Percentiles rank a stretch among this genome's conserved stretches.
phyloP scores from a whole-genome alignment of 257 asterid genomes.

The Solanum stenotomum region DNA sequence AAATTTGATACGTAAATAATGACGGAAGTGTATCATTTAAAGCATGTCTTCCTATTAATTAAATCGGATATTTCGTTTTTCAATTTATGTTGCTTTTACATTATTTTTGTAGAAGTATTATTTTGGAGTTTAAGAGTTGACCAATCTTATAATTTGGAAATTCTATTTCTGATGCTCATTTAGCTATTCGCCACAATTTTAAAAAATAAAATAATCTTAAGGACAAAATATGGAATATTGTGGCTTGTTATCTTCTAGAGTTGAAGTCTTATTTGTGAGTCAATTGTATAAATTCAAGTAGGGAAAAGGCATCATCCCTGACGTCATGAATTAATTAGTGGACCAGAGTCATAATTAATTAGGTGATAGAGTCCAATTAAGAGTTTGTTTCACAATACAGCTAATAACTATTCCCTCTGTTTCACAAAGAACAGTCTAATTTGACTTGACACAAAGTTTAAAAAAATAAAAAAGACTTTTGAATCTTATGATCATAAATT shows the following conservation, averaged over 20 bases:
- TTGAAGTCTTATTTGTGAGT: neutral
- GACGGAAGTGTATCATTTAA: neutral
- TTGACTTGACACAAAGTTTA: no score
- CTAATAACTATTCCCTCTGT: no score
- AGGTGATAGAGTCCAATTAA: no score
- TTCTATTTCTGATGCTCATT: neutral
- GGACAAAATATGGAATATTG: neutral
- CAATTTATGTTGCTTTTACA: neutral
- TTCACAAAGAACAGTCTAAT: no score
- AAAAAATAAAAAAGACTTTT: no score
- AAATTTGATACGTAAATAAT: no score
- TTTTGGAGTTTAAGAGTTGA: neutral
- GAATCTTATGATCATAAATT: no score
- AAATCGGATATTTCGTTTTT: neutral
- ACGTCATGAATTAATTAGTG: neutral
- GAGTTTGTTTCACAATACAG: no score
- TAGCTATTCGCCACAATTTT: neutral
- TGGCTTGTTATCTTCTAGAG: neutral
- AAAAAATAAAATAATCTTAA: neutral
- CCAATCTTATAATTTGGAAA: neutral
- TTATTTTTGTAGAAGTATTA: neutral
- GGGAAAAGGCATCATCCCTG: neutral
- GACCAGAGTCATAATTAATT: neutral
- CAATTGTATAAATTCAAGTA: neutral
- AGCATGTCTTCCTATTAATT: neutral